These are phyloP conservation scores for Hypoxylon lienhwacheense DNA, from an alignment of 495 filamentous ascomycete genomes.

Conservation along the genomic window DNA sequence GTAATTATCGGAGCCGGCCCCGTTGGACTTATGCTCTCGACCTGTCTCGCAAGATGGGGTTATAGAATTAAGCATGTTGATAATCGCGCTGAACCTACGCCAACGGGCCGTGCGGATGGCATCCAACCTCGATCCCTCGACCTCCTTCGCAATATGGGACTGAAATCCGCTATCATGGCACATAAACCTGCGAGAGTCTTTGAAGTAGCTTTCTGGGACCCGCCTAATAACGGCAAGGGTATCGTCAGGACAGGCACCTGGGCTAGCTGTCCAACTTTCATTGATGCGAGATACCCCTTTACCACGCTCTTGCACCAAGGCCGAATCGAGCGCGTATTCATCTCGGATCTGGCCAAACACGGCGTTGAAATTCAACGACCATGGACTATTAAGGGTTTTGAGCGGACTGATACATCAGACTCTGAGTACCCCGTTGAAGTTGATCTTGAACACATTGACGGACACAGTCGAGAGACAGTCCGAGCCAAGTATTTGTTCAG, in stretches of 20 bases:
- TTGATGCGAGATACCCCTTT: constrained; percentile 75
- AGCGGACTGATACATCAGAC: constrained; percentile 55
- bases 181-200: constrained; percentile 70
- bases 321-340: constrained; percentile 70
- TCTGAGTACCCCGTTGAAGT: constrained; percentile 68
- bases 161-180: constrained; percentile 76
- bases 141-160: constrained; percentile 70
- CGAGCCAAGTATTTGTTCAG: constrained; percentile 63
- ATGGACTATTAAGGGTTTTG: constrained; percentile 65
- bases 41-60: constrained; percentile 72
- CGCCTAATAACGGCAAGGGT: constrained; percentile 56
- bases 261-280: constrained; percentile 70
- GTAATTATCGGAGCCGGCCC: constrained; percentile 89
- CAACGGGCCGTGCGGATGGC: constrained; percentile 75
- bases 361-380: constrained; percentile 60
- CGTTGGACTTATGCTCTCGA: constrained; percentile 84
- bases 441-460: constrained; percentile 72
- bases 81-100: constrained; percentile 66
- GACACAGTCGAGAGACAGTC: constrained; percentile 59
- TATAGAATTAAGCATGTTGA: constrained; percentile 72
- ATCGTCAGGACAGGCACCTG: constrained; percentile 70
- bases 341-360: constrained; percentile 64
- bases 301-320: constrained; percentile 77
- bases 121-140: constrained; percentile 81
- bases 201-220: constrained; percentile 81